phyloP scores from a whole-genome alignment of 1,284 basidiomycete species.

The Leccinum solheimii region DNA sequence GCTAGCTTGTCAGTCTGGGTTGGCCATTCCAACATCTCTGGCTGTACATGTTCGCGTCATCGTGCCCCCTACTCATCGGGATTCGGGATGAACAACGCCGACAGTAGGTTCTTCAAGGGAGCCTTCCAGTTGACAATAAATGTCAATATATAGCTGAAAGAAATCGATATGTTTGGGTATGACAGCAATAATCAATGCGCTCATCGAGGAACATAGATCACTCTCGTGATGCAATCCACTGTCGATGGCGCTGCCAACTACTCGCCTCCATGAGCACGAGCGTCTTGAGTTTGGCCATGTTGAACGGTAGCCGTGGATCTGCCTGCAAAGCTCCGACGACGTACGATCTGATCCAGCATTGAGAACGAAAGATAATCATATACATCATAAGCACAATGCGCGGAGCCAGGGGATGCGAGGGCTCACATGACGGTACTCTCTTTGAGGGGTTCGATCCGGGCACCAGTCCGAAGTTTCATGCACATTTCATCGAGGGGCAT shows the following conservation, averaged over 20 bases:
- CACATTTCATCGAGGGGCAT: constrained; percentile 52
- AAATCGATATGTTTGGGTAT: background rate
- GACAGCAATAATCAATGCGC: background rate
- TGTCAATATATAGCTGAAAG: background rate
- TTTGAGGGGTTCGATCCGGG: constrained; percentile 47
- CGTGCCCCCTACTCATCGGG: too few species aligned
- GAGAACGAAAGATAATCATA: background rate
- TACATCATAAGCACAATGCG: constrained; percentile 1
- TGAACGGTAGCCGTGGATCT: constrained; percentile 41
- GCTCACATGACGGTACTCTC: constrained; percentile 58
- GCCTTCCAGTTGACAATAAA: background rate
- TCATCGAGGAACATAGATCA: background rate
- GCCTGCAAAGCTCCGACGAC: constrained; percentile 45
- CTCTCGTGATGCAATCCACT: constrained; percentile 37
- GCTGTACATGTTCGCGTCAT: too few species aligned
- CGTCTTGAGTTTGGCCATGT: constrained; percentile 36
- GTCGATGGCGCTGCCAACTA: constrained; percentile 43
- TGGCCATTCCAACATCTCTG: too few species aligned
- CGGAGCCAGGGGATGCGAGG: background rate
- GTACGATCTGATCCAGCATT: constrained; percentile 40
- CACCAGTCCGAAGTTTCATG: constrained; percentile 36
- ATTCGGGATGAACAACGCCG: background rate
- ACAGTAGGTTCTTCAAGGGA: background rate
- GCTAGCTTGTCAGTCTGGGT: too few species aligned
- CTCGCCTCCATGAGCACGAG: constrained; percentile 42